Evolutionary conservation across 805 yeast species (phyloP).

Genomic region (Blastobotrys robertii): DNA sequence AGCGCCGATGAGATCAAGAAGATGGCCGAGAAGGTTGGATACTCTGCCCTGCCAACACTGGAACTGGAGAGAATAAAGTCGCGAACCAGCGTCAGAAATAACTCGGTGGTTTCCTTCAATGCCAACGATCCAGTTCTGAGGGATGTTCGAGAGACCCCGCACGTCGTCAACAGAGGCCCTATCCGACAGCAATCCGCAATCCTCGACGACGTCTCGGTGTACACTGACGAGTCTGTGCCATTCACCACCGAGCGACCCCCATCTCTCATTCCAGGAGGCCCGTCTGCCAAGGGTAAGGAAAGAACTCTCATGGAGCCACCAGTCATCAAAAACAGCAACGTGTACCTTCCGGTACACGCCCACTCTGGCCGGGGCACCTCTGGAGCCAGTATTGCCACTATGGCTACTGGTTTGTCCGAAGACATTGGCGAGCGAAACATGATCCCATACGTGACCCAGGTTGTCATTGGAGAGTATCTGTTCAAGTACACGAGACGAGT

Average conservation of each 20-base stretch:
- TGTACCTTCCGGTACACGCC: too few relatives aligned
- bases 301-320: too few relatives aligned
- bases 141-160: slow-evolving; percentile 11
- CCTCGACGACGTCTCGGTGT: slow-evolving; percentile 7
- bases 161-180: slow-evolving; percentile 5
- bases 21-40: background rate
- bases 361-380: background rate
- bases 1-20: background rate
- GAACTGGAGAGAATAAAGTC: background rate
- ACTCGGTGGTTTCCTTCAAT: background rate
- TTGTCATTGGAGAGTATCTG: slow-evolving; percentile 85
- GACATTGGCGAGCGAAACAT: slow-evolving; percentile 41
- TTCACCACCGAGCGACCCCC: background rate
- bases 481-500: slow-evolving; percentile 78
- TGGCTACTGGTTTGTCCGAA: slow-evolving; percentile 12
- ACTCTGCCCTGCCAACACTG: background rate
- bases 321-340: too few relatives aligned
- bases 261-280: background rate
- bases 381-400: slow-evolving; percentile 15
- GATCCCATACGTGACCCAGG: slow-evolving; percentile 82
- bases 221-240: slow-evolving; percentile 2
- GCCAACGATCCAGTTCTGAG: slow-evolving; percentile 5
- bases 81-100: background rate
- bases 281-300: background rate
- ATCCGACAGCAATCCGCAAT: slow-evolving; percentile 13